Base-by-base conservation (phyloP, 345 rosid species). In the Conringia planisiliqua region DNA sequence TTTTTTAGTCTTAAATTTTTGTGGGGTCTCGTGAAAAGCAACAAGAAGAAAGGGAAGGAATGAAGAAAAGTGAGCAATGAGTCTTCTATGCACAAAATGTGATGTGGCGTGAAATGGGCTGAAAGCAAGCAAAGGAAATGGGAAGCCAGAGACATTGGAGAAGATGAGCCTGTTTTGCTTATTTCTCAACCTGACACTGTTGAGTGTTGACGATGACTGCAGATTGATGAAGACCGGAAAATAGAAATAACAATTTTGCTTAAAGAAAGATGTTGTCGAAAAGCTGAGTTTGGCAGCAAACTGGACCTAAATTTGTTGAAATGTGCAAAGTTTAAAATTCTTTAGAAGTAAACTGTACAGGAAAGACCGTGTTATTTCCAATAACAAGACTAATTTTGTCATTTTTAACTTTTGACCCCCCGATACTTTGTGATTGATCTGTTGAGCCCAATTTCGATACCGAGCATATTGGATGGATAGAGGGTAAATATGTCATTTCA, bases 401-500 rank as follows among this genome's bases (percentile, higher is more conserved):
- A 10, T 7, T 6, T 4, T 36, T 2, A 51, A 24, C 8, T 26
- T 27, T 4, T 17, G 50, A 30, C n/a, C 54, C 29, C 35, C 35
- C 0, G 3, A 13, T 64, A 64, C 63, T 54, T 54, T 64, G 22
- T n/a, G 1, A 64, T 7, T 32, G 18, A 65, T 39, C 43, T 1
- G 20, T 6, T 30, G 20, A 5, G 54, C 64, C 77, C 71, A 54
- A 39, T 10, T 47, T 4, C 0, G 22, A 6, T 2, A 2, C 33
- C 32, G 58, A 58, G 10, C n/a, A 8, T 35, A 20, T 44, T 44
- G 32, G 51, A 54, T 33, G 62, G 62, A 32, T 57, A 30, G 62
- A 57, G 63, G 63, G 63, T 58, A 58, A 17, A 18, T 58, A 5
- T 10, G 63, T 58, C 48, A 77, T 39, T 71, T 47, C 9, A n/a